Percentiles rank a stretch among this genome's conserved stretches.
Conservation (phyloP, 1,284 basidiomycete species). For the Uromyces viciae-fabae region DNA sequence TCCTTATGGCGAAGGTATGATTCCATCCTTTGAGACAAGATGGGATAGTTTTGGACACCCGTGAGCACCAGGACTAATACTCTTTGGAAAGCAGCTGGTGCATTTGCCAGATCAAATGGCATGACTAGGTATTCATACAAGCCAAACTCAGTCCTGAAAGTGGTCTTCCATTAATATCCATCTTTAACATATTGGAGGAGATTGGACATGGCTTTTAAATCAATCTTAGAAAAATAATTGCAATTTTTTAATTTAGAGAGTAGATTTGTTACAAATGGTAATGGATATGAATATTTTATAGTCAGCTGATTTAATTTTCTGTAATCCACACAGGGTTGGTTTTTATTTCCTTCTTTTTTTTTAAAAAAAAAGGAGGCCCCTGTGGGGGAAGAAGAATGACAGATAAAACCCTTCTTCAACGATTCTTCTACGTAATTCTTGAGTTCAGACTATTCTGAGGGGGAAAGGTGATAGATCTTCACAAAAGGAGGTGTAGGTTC, state of each 20-base stretch:
- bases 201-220: conserved; percentile 6
- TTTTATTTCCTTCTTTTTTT: no score
- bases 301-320: neutral
- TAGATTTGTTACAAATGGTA: neutral
- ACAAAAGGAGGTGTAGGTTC: no score
- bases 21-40: no score
- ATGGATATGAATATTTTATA: neutral
- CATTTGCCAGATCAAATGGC: conserved; percentile 21
- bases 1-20: no score
- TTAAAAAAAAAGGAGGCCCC: no score
- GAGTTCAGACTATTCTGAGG: no score
- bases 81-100: conserved; percentile 13
- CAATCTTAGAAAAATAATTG: conserved; percentile 15
- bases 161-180: neutral
- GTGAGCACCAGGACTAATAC: no score
- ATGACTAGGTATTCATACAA: conserved; percentile 9
- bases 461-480: no score
- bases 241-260: neutral
- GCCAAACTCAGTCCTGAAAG: conserved; percentile 7
- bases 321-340: neutral
- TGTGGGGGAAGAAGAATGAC: no score
- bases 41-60: no score
- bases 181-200: neutral
- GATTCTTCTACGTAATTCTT: no score
- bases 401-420: no score